A percentile compares a stretch with the other conserved stretches of the same genome.
Evolutionary conservation across 2,329 filamentous ascomycete species (phyloP).

Genomic region (Didymella sp.): DNA sequence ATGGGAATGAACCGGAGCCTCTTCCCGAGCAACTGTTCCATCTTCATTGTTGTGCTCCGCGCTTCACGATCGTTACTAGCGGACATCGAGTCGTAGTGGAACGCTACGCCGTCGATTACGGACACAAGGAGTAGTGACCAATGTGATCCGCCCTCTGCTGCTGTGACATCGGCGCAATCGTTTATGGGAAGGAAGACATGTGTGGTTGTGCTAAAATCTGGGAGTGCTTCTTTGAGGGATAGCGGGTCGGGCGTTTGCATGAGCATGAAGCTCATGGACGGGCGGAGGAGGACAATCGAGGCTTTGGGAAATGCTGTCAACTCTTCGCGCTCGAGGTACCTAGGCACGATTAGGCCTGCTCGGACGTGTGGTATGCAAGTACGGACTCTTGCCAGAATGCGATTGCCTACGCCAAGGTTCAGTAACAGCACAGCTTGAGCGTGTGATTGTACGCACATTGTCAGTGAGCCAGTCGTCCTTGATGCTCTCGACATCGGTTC

Average conservation of each 20-base stretch:
- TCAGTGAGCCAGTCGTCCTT: slow-evolving; percentile 96
- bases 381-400: slow-evolving; percentile 94
- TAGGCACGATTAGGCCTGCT: slow-evolving; percentile 34
- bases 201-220: slow-evolving; percentile 79
- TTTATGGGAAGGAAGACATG: slow-evolving; percentile 97
- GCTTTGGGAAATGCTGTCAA: slow-evolving; percentile 80
- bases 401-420: slow-evolving; percentile 70
- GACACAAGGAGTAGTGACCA: slow-evolving; percentile 94
- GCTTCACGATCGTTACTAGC: slow-evolving; percentile 79
- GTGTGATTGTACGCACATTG: slow-evolving; percentile 65
- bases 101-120: slow-evolving; percentile 85
- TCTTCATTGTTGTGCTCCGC: slow-evolving; percentile 69
- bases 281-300: slow-evolving; percentile 87
- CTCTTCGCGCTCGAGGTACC: slow-evolving; percentile 88
- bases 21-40: slow-evolving; percentile 71
- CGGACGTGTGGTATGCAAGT: not conserved
- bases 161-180: slow-evolving; percentile 79
- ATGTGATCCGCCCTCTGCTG: slow-evolving; percentile 88
- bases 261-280: slow-evolving; percentile 90
- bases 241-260: slow-evolving; percentile 71
- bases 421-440: slow-evolving; percentile 1
- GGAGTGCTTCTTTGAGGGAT: slow-evolving; percentile 71
- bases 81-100: slow-evolving; percentile 92
- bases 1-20: slow-evolving; percentile 79
- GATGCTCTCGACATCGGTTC: slow-evolving; percentile 86